Evolutionary conservation across 768 basidiomycete genomes (phyloP).

Genomic region (Hygrophoropsis aurantiaca): DNA sequence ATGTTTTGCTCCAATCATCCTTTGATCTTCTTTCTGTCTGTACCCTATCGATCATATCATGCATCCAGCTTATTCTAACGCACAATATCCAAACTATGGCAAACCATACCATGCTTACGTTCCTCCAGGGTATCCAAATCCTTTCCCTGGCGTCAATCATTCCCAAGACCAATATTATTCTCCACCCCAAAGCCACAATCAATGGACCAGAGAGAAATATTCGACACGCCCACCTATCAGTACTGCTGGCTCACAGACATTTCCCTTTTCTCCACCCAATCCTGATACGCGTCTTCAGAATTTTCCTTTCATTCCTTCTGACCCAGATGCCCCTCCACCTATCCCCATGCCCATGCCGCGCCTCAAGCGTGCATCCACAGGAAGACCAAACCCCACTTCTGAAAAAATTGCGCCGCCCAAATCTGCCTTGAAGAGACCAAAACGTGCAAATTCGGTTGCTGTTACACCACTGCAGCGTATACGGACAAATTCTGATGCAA

Average conservation of each 20-base stretch:
- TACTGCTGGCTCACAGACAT: not conserved
- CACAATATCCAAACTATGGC: conserved; percentile 44
- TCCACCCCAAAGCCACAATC: conserved; percentile 31
- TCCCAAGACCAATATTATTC: conserved; percentile 28
- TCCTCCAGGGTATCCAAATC: conserved; percentile 25
- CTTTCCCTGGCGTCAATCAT: conserved; percentile 15
- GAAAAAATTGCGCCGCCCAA: conserved; percentile 42
- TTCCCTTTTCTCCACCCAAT: conserved; percentile 25
- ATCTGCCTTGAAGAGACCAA: conserved; percentile 57
- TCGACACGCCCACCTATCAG: not conserved
- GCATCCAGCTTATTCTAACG: conserved; percentile 34
- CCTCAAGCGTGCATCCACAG: conserved; percentile 35
- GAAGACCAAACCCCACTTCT: conserved; percentile 18
- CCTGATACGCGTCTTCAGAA: conserved; percentile 14
- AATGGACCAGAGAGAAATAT: conserved; percentile 39
- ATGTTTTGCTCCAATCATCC: conserved; percentile 1
- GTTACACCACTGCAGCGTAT: conserved; percentile 33
- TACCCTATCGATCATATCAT: conserved; percentile 18
- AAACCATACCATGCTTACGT: conserved; percentile 42
- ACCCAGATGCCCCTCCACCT: conserved; percentile 16
- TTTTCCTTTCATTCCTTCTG: conserved; percentile 24
- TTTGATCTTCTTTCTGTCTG: conserved; percentile 7
- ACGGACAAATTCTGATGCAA: conserved; percentile 42
- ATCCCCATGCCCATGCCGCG: conserved; percentile 25
- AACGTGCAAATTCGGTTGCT: conserved; percentile 22